Conservation (phyloP, 371 early-diverging fungal species). For the Rhizopus delemar region DNA sequence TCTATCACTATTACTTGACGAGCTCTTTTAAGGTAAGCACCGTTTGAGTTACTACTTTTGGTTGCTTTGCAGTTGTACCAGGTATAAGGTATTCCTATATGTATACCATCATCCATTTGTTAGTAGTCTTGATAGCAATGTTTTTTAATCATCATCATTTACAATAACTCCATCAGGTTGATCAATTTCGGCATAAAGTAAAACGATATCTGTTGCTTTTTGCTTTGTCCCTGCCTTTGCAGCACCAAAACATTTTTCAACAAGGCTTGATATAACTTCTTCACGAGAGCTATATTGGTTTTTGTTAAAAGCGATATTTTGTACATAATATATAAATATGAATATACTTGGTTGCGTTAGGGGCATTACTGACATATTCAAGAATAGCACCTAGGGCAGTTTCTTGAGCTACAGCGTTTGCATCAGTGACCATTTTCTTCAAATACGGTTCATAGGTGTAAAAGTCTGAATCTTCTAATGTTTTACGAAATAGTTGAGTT, state of each 20-base stretch:
- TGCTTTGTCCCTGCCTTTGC: conserved; percentile 80
- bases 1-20: conserved; percentile 50
- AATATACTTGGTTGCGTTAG: conserved; percentile 67
- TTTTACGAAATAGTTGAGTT: conserved; percentile 63
- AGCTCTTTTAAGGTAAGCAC: conserved; percentile 74
- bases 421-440: conserved; percentile 81
- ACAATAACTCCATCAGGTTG: conserved; percentile 82
- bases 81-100: conserved; percentile 74
- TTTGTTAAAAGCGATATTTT: conserved; percentile 4
- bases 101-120: neutral
- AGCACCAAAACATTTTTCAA: conserved; percentile 88
- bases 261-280: conserved; percentile 74
- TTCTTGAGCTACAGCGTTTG: conserved; percentile 93
- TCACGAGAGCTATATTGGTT: conserved; percentile 59
- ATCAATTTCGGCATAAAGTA: conserved; percentile 88
- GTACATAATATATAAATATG: conserved; percentile 17
- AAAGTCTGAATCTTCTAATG: conserved; percentile 69
- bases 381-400: conserved; percentile 75
- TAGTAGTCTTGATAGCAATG: neutral
- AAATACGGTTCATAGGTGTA: conserved; percentile 67
- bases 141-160: conserved; percentile 13
- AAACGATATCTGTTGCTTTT: conserved; percentile 76
- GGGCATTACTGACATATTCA: conserved; percentile 82
- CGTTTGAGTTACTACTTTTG: conserved; percentile 84
- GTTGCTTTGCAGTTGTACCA: conserved; percentile 83